Base-by-base conservation (phyloP, 2,329 filamentous ascomycete genomes). In the Periglandula ipomoeae region DNA sequence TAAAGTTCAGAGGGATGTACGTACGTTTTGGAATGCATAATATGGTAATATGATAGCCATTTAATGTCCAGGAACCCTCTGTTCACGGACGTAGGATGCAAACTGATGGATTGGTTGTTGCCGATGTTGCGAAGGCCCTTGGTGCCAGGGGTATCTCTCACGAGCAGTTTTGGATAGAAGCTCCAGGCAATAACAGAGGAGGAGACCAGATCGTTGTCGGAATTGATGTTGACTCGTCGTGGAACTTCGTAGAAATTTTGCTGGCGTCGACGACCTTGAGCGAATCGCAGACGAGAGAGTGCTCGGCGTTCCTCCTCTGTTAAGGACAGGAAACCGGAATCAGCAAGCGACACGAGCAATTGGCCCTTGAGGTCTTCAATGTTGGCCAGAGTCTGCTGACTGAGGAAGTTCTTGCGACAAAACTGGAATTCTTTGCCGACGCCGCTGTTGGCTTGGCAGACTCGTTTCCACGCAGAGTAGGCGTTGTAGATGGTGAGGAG, bases 341-440 rank as follows among this genome's bases (percentile, higher is more conserved):
- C 93, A 6, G 85, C 85, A 1, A 98, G 75, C 0, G 88, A 86
- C 2, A 87, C 83, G 1, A 96, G 74, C 0, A 98, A 79, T 60
- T 98, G 93, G 6, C 87, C 86, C 66, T 97, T 98, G 47, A 97
- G 76, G 58, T 98, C 93, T 64, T 98, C 93, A 54, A 98, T 95
- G 54, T 93, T 95, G 42, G 82, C 75, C 4, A 98, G 75, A 3
- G 88, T 93, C 63, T 94, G 89, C n/a, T 85, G 78, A 52, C 84
- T 91, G 46, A 98, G 78, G 61, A 90, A 96, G 66, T 95, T 95
- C 70, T 95, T 96, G 58, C 85, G 84, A 69, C 93, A 98, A 67
- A 94, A 98, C 55, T 89, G 81, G 59, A 84, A 87, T 59, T 97
- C 91, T 44, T 85, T 88, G 42, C 79, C 75, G 7, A 78, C 75